These are phyloP conservation scores for Verticillium alfalfae DNA, from an alignment of 2,329 filamentous ascomycete genomes.

Conservation along the genomic window DNA sequence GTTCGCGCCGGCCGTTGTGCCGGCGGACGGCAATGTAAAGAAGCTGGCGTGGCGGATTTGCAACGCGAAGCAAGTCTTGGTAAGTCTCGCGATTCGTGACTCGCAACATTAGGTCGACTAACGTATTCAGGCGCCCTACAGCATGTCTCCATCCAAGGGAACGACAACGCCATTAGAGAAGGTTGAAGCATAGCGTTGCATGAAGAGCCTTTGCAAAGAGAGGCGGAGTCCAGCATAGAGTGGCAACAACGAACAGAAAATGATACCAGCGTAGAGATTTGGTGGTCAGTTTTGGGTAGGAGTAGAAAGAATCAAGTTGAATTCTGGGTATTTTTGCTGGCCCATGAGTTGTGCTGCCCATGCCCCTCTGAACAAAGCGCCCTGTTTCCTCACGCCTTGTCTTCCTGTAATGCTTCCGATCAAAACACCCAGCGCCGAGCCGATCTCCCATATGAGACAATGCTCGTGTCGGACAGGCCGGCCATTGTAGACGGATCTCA, in stretches of 20 bases:
- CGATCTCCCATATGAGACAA: too few relatives aligned
- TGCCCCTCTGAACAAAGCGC: neutral
- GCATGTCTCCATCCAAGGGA: slow-evolving; percentile 61
- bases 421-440: too few relatives aligned
- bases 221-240: neutral
- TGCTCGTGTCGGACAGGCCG: neutral
- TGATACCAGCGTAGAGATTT: neutral
- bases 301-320: neutral
- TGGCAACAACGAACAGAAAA: neutral
- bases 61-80: slow-evolving; percentile 91
- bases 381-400: too few relatives aligned
- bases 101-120: neutral
- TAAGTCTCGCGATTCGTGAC: slow-evolving; percentile 39
- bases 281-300: neutral
- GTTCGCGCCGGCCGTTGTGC: slow-evolving; percentile 86
- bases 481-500: neutral
- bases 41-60: slow-evolving; percentile 93
- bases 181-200: neutral
- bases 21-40: slow-evolving; percentile 82
- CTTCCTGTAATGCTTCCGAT: too few relatives aligned
- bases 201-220: neutral
- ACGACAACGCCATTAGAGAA: slow-evolving; percentile 42
- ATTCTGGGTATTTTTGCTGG: neutral
- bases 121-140: slow-evolving; percentile 57
- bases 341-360: neutral